Evolutionary conservation across 495 filamentous ascomycete genomes (phyloP), one percentile per base, ranked within the genome.

Genomic region (Articulospora tetracladia): DNA sequence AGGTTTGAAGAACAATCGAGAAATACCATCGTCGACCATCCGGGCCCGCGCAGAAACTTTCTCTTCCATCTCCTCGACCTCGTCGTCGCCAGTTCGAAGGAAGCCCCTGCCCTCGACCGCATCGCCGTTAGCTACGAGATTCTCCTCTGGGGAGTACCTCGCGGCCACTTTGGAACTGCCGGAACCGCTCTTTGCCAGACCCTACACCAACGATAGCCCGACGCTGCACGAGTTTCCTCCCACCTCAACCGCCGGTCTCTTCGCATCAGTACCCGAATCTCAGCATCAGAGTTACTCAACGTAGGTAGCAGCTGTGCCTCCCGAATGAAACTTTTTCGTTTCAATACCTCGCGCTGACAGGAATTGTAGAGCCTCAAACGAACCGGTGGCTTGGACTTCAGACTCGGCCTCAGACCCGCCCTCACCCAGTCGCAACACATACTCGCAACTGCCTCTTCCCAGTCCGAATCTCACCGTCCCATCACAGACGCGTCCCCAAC

Each of bases 31-130:
- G 15, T 26, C 60, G 28, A 48, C 62, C 13, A 50, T 57, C 28
- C 47, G 65, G 17, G 53, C 61, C 19, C 58, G 65, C 3, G 48
- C 61, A 34, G 55, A 39, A 34, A 58, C 60, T 25, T 22, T 53
- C 44, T 53, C 57, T 8, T 68, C 65, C 13, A 52, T 56, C 36
- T 55, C 63, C 12, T 64, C 66, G 24, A 41, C 63, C 41, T 58
- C 65, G 32, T 63, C 66, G 39, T 69, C 67, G 48, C 39, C 65
- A 11, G 60, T 83, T 67, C 76, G 75, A 66, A 72, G 82, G 41
- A 83, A 83, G 69, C 81, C 82, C 55, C 60, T 83, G 55, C 82
- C 82, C 19, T 65, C 70, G 19, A 78, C 77, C 48, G 79, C 82
- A 44, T 82, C 77, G 26, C 72, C 77, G 44, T 62, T 79, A 44